phyloP scores from a whole-genome alignment of 1,139 yeast species.

The Taiozyma onychis region DNA sequence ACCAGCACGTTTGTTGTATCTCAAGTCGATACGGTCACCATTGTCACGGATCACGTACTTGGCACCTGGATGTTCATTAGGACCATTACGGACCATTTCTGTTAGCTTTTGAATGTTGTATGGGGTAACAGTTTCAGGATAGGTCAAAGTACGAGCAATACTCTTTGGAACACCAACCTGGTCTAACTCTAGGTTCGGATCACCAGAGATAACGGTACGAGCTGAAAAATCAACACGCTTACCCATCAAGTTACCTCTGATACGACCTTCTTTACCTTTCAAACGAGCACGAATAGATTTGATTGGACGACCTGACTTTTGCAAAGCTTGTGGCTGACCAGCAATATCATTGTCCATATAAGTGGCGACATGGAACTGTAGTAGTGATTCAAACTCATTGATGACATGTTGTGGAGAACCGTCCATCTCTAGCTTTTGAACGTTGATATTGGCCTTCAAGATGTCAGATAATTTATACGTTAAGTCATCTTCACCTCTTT shows the following conservation, averaged over 20 bases:
- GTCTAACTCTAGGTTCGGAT: constrained; percentile 93
- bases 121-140: constrained; percentile 97
- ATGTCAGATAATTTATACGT: constrained; percentile 97
- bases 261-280: constrained; percentile 98
- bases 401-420: constrained; percentile 99
- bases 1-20: constrained; percentile 97
- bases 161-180: constrained; percentile 98
- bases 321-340: constrained; percentile 99
- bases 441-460: constrained; percentile 91
- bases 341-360: constrained; percentile 99
- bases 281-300: constrained; percentile 97
- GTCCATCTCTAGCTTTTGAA: constrained; percentile 93
- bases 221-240: constrained; percentile 99
- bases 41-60: constrained; percentile 96
- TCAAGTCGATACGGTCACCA: constrained; percentile 95
- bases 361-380: constrained; percentile 98
- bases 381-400: constrained; percentile 89
- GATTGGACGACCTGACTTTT: constrained; percentile 97
- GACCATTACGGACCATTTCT: constrained; percentile 93
- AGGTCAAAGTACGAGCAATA: constrained; percentile 90
- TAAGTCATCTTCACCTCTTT: constrained; percentile 98
- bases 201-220: constrained; percentile 98
- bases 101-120: constrained; percentile 92
- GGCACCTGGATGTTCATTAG: constrained; percentile 99
- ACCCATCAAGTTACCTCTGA: constrained; percentile 98